Conservation (phyloP, 2,329 filamentous ascomycete genomes). For the Neonectria faginata region DNA sequence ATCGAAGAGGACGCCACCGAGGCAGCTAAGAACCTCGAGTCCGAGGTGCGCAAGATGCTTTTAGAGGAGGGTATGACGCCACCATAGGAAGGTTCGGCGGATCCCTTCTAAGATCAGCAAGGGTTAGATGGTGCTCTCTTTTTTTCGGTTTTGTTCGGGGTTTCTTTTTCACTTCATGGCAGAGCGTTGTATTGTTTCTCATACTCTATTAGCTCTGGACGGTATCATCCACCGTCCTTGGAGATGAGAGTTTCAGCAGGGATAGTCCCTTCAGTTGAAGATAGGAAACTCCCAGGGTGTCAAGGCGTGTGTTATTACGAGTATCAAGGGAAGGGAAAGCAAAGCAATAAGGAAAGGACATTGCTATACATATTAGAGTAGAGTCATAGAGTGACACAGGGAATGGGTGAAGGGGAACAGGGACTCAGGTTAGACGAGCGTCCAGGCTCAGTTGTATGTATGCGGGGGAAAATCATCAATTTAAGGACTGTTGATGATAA, state of each 20-base stretch:
- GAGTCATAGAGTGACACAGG: conserved; percentile 2
- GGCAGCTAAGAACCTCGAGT: conserved; percentile 54
- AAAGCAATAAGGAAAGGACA: background rate
- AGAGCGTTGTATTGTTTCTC: conserved; percentile 8
- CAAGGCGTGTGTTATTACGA: conserved; percentile 1
- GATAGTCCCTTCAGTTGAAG: background rate
- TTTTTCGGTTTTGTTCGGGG: conserved; percentile 6
- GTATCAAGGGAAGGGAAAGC: background rate
- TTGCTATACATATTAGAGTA: conserved; percentile 11
- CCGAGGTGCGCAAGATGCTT: conserved; percentile 59
- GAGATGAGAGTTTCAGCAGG: background rate
- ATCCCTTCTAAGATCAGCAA: conserved; percentile 8
- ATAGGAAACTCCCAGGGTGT: background rate
- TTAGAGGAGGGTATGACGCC: conserved; percentile 55
- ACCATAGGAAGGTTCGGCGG: conserved; percentile 46
- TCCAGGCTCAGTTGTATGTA: background rate
- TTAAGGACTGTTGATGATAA: background rate
- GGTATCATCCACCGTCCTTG: background rate
- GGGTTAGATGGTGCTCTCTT: background rate
- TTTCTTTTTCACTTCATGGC: conserved; percentile 16
- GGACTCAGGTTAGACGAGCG: background rate
- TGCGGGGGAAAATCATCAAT: background rate
- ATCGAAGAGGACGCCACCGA: conserved; percentile 47
- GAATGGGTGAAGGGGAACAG: background rate
- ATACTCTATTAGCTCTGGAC: conserved; percentile 2